Base-by-base conservation (phyloP, 2,329 filamentous ascomycete genomes). In the Aspergillus eucalypticola region DNA sequence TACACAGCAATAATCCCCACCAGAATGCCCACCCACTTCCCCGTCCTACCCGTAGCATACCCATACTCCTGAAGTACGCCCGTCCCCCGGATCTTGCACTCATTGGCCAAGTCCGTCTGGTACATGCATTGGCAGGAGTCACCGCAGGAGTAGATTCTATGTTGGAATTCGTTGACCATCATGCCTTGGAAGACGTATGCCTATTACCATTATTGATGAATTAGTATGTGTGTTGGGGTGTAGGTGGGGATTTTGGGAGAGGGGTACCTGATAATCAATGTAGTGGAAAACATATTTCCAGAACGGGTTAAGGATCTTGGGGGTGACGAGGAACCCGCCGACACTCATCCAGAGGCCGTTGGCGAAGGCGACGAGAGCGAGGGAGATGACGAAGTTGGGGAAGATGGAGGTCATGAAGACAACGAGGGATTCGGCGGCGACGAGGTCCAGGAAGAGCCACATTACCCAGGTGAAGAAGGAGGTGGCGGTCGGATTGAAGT, bases 331-430 rank as follows among this genome's bases (percentile, higher is more conserved):
- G 78, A 96, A 96, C 0, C 92, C 92, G 55, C 88, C 86, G 1
- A 94, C 90, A 54, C 85, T 88, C 91, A 96, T 96, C 91, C 91
- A 96, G 6, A 96, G 80, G 0, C 91, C 92, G 75, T 96, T 96
- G 21, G 90, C 89, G 70, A 96, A 96, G 0, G 92, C 91, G 0
- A 90, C 90, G 2, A 92, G 80, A 0, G 92, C 91, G 0, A 96
- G 84, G 0, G 90, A 82, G 48, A 94, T 84, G 53, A 96, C 91
- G 65, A 96, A 96, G 63, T 88, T 89, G 0, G 90, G 90, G 64
- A 92, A 87, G 1, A 95, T 73, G 1, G 84, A 86, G 0, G 88
- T 86, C 21, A 95, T 80, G 27, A 96, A 81, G 2, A 96, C 90
- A 23, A 96, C 91, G 0, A 96, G 84, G 0, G 89, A 89, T 76